Conservation (phyloP, 371 early-diverging fungal genomes). For the Mortierella sp. region DNA sequence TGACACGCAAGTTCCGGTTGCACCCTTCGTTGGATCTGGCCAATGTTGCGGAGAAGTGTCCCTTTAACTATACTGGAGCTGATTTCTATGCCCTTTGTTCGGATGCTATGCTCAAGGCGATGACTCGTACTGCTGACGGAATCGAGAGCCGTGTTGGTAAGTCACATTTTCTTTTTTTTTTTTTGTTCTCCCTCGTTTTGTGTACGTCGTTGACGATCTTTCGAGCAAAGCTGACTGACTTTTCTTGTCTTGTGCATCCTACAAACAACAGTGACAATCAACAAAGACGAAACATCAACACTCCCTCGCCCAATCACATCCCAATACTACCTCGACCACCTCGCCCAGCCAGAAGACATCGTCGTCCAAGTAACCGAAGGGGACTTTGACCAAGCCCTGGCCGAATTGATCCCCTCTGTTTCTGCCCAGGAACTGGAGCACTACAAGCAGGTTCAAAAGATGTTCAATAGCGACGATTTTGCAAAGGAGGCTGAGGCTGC, state of each 20-base stretch:
- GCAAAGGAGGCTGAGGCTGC: slow-evolving; percentile 41
- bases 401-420: slow-evolving; percentile 92
- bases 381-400: slow-evolving; percentile 89
- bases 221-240: background rate
- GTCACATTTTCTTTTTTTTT: background rate
- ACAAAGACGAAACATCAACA: slow-evolving; percentile 47
- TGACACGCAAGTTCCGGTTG: slow-evolving; percentile 95
- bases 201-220: background rate
- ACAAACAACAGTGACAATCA: slow-evolving; percentile 28
- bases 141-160: slow-evolving; percentile 79
- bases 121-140: slow-evolving; percentile 86
- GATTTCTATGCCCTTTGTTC: slow-evolving; percentile 98
- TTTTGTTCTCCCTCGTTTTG: background rate
- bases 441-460: slow-evolving; percentile 83
- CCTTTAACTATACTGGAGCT: slow-evolving; percentile 96
- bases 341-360: slow-evolving; percentile 76
- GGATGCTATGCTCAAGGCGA: slow-evolving; percentile 97
- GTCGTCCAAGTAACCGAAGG: slow-evolving; percentile 80
- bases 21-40: slow-evolving; percentile 82
- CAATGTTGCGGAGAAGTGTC: slow-evolving; percentile 85
- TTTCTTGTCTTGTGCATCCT: background rate
- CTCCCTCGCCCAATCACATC: slow-evolving; percentile 74
- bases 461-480: slow-evolving; percentile 65
- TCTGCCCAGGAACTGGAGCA: slow-evolving; percentile 90
- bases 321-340: slow-evolving; percentile 87